Percentiles rank a stretch among this genome's conserved stretches.
Evolutionary conservation across 2,329 filamentous ascomycete genomes (phyloP).

Genomic region (Aspergillus fischeri): DNA sequence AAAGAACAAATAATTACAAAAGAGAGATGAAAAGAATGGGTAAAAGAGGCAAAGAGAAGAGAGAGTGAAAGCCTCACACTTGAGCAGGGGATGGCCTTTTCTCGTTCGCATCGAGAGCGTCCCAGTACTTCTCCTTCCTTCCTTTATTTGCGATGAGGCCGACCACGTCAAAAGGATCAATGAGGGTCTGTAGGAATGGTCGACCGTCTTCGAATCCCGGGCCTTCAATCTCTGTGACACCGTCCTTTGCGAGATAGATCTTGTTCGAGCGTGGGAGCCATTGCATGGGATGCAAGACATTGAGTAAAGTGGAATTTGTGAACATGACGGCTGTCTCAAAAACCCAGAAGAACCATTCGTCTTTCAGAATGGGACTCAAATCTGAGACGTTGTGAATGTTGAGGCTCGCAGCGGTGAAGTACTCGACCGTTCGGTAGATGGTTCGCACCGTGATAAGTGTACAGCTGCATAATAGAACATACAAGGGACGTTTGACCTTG

Average conservation of each 20-base stretch:
- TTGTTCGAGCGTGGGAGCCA: constrained; percentile 48
- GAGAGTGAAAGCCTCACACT: neutral
- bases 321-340: constrained; percentile 53
- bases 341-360: constrained; percentile 53
- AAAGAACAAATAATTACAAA: neutral
- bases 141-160: constrained; percentile 34
- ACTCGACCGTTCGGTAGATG: constrained; percentile 52
- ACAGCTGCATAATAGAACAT: constrained; percentile 47
- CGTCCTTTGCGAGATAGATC: constrained; percentile 49
- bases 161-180: constrained; percentile 42
- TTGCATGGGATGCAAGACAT: constrained; percentile 49
- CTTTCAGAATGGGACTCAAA: constrained; percentile 33
- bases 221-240: constrained; percentile 49
- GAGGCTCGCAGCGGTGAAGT: constrained; percentile 33
- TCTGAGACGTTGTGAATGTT: constrained; percentile 32
- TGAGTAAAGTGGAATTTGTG: constrained; percentile 48
- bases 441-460: constrained; percentile 37
- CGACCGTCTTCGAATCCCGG: constrained; percentile 49
- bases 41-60: neutral
- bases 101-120: constrained; percentile 12
- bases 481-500: constrained; percentile 40
- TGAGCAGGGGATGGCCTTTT: neutral
- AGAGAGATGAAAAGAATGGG: neutral
- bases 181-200: constrained; percentile 40
- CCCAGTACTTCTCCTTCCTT: constrained; percentile 40